phyloP scores from a whole-genome alignment of 192 early-diverging fungal genomes.

The Pilobolus umbonatus region DNA sequence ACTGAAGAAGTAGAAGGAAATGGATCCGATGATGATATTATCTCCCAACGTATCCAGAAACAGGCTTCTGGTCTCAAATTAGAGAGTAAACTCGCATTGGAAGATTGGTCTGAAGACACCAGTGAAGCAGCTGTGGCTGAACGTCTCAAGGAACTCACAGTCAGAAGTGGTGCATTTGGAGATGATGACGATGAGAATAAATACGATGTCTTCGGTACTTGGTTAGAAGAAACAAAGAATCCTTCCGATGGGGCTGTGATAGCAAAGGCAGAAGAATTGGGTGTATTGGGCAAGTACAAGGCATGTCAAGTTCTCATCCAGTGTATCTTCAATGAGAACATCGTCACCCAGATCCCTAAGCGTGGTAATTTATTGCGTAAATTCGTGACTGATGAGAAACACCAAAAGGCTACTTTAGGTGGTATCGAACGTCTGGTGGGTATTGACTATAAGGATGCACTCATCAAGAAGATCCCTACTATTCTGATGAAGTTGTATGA shows the following conservation, averaged over 20 bases:
- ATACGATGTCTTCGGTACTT: constrained; percentile 76
- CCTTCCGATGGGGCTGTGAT: constrained; percentile 67
- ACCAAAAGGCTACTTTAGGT: constrained; percentile 84
- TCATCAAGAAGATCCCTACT: constrained; percentile 62
- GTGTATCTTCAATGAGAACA: constrained; percentile 69
- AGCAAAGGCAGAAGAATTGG: constrained; percentile 73
- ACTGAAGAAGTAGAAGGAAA: constrained; percentile 47
- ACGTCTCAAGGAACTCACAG: constrained; percentile 64
- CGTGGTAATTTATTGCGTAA: constrained; percentile 63
- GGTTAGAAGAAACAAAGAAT: constrained; percentile 55
- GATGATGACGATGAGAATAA: constrained; percentile 59
- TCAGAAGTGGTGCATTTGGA: constrained; percentile 40
- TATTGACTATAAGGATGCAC: constrained; percentile 44
- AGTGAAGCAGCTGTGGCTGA: constrained; percentile 69
- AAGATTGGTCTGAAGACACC: constrained; percentile 82
- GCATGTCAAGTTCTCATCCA: constrained; percentile 76
- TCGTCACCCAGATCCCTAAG: constrained; percentile 66
- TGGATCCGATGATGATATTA: constrained; percentile 59
- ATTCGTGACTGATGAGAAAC: constrained; percentile 79
- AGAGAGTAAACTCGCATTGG: constrained; percentile 54
- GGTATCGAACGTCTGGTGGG: constrained; percentile 85
- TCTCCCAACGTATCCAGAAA: constrained; percentile 61
- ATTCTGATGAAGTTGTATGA: constrained; percentile 90
- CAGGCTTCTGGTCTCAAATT: constrained; percentile 62
- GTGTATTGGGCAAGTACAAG: constrained; percentile 71